Evolutionary conservation across 2,329 filamentous ascomycete genomes (phyloP).

Genomic region (Passalora sequoiae): DNA sequence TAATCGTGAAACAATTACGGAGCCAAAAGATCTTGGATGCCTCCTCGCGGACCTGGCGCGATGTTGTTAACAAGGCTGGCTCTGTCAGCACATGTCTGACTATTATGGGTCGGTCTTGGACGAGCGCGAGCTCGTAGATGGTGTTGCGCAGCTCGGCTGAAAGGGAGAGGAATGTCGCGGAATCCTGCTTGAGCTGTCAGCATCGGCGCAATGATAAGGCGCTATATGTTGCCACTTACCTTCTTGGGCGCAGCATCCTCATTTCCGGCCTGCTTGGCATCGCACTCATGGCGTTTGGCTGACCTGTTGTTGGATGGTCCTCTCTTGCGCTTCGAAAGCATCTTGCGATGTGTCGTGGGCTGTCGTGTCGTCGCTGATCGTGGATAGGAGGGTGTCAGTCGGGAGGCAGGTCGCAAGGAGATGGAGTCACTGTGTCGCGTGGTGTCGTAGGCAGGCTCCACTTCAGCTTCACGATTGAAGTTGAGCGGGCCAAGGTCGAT

Average conservation of each 20-base stretch:
- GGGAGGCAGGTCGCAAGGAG: no score
- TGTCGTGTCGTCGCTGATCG: neutral
- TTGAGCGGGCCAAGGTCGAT: no score
- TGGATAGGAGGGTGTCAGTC: no score
- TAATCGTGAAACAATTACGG: no score
- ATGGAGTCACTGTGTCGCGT: no score
- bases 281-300: neutral
- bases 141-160: neutral
- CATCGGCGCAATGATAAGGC: neutral
- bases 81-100: neutral
- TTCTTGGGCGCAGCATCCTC: neutral
- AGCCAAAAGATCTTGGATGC: no score
- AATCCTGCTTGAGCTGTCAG: neutral
- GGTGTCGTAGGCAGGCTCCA: no score
- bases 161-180: neutral
- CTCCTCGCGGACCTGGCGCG: no score
- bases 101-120: neutral
- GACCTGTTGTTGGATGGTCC: neutral
- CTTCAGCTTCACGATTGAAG: no score
- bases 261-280: neutral
- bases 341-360: no score
- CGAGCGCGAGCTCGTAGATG: neutral
- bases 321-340: neutral
- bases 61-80: no score
- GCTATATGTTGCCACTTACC: neutral